Evolutionary conservation across 116 monocot genomes (phyloP).

Genomic region (Phalaenopsis hybrid): DNA sequence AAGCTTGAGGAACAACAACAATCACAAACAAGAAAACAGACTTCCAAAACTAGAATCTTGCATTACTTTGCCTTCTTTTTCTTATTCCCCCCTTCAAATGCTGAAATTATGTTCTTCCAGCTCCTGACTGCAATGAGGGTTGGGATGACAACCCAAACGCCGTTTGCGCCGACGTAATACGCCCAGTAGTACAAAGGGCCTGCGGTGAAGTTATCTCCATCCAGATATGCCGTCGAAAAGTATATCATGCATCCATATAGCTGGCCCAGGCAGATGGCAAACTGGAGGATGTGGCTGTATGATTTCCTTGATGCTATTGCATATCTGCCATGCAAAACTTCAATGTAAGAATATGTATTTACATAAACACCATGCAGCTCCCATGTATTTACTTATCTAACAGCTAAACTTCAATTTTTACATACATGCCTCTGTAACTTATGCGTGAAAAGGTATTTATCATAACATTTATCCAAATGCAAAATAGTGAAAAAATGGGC

Average conservation of each 20-base stretch:
- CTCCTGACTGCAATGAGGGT: conserved; percentile 56
- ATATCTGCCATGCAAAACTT: conserved; percentile 31
- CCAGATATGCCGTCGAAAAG: conserved; percentile 57
- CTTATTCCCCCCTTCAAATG: conserved; percentile 25
- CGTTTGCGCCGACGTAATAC: conserved; percentile 71
- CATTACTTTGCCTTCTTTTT: conserved; percentile 22
- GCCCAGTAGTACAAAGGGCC: conserved; percentile 61
- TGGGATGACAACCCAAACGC: conserved; percentile 62
- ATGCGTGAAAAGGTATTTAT: too few species aligned
- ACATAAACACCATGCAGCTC: too few species aligned
- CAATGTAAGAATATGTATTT: too few species aligned
- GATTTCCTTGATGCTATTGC: conserved; percentile 67
- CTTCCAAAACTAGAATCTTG: too few species aligned
- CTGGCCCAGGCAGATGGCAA: conserved; percentile 66
- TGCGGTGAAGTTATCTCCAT: conserved; percentile 69
- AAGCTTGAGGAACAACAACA: too few species aligned
- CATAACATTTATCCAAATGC: not conserved
- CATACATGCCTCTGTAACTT: too few species aligned
- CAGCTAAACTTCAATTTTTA: too few species aligned
- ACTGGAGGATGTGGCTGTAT: conserved; percentile 71
- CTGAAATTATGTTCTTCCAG: conserved; percentile 65
- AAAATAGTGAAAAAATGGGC: not conserved
- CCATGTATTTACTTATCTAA: too few species aligned
- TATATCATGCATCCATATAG: conserved; percentile 82
- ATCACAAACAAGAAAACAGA: too few species aligned